phyloP scores from a whole-genome alignment of 306 rosid species.

The Luffa acutangula region DNA sequence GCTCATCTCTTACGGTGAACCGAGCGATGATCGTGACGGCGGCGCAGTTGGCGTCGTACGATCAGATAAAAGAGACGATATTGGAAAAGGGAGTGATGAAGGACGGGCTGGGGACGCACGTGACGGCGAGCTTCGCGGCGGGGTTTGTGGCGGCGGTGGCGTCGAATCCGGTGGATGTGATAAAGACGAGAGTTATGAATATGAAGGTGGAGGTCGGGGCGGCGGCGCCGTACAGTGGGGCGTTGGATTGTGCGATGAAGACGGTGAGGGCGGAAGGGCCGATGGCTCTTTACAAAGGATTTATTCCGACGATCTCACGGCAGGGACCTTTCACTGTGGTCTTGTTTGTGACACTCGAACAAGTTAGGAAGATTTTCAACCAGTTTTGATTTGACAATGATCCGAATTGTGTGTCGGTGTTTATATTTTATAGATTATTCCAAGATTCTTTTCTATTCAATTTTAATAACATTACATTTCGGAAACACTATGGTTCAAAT shows the following conservation, averaged over 20 bases:
- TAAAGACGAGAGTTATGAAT: slow-evolving; percentile 85
- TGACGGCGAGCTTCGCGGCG: slow-evolving; percentile 74
- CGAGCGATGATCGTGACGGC: slow-evolving; percentile 94
- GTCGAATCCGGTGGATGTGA: slow-evolving; percentile 85
- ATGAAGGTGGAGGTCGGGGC: slow-evolving; percentile 60
- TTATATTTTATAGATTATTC: not conserved
- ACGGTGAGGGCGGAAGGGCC: slow-evolving; percentile 72
- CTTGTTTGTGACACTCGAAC: slow-evolving; percentile 79
- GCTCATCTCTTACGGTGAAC: slow-evolving; percentile 79
- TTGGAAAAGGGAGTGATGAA: slow-evolving; percentile 40
- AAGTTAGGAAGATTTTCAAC: slow-evolving; percentile 53
- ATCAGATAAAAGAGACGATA: slow-evolving; percentile 58
- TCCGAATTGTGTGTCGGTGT: not conserved
- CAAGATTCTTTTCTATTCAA: not conserved
- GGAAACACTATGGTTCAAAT: not conserved
- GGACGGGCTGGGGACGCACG: slow-evolving; percentile 73
- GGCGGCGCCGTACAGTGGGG: slow-evolving; percentile 47
- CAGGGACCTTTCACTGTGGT: slow-evolving; percentile 89
- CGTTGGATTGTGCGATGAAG: slow-evolving; percentile 65
- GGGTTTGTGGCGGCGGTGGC: slow-evolving; percentile 87
- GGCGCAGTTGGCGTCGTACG: slow-evolving; percentile 78
- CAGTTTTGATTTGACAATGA: slow-evolving; percentile 25
- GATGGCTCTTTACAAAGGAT: slow-evolving; percentile 78
- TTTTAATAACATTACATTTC: not conserved
- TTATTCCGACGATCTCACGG: slow-evolving; percentile 69